These are phyloP conservation scores for Carex kokanica DNA, from an alignment of 176 grass and related monocot species.

Conservation along the genomic window DNA sequence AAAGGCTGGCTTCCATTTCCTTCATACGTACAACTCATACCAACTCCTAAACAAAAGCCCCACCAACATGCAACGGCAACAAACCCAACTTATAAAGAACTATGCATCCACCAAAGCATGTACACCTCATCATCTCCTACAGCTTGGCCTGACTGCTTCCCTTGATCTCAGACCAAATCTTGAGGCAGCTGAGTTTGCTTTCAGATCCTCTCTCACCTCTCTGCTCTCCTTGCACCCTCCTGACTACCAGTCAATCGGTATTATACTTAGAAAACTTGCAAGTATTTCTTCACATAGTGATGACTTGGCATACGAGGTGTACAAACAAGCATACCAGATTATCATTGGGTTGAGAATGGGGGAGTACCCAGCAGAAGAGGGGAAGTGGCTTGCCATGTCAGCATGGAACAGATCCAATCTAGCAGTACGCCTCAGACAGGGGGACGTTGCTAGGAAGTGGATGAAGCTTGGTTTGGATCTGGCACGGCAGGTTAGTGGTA, in stretches of 20 bases:
- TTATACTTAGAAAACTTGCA: constrained; percentile 55
- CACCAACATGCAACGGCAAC: constrained; percentile 36
- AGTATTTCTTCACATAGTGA: constrained; percentile 50
- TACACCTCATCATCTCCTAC: constrained; percentile 55
- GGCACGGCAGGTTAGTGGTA: constrained; percentile 56
- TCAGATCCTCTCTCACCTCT: constrained; percentile 53
- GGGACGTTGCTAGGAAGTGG: constrained; percentile 67
- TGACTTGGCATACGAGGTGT: constrained; percentile 63
- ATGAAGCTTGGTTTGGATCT: constrained; percentile 81
- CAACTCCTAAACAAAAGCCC: constrained; percentile 55
- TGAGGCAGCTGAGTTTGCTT: constrained; percentile 58
- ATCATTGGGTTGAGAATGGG: constrained; percentile 69
- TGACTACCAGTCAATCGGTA: constrained; percentile 66
- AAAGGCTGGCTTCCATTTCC: constrained; percentile 37
- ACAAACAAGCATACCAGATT: constrained; percentile 79
- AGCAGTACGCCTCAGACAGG: constrained; percentile 46
- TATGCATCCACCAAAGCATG: constrained; percentile 69
- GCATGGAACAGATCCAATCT: constrained; percentile 84
- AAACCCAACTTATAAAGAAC: constrained; percentile 69
- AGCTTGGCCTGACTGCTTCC: constrained; percentile 48
- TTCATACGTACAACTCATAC: constrained; percentile 63
- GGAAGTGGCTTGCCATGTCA: constrained; percentile 63
- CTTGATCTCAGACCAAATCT: constrained; percentile 51
- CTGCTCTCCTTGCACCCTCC: constrained; percentile 60
- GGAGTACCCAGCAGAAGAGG: constrained; percentile 82